Evolutionary conservation across 1,139 yeast species (phyloP), one percentile per base, ranked within the genome.

Genomic region (Suhomyces bokatorum): DNA sequence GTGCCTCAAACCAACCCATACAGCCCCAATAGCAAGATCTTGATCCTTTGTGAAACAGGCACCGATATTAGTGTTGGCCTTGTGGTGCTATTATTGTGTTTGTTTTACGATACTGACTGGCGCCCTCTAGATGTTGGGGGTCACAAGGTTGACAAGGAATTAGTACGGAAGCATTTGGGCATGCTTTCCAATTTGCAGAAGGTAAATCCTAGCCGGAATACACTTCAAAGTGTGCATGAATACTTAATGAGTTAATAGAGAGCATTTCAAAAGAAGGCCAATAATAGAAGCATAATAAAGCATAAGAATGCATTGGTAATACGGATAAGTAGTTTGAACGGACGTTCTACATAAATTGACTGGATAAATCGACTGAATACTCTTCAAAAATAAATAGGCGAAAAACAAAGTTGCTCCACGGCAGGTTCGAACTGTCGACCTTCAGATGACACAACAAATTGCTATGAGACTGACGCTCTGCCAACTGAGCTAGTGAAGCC

Each of bases 171-270:
- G 51, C 83, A 85, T 46, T 63, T 87, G 37, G 78, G 82, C 2
- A 62, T 63, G 43, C 56, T 88, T 6, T 70, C 75, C 20, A 64
- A 70, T 4, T 54, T 65, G 3, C 63, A 73, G 17, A 77, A 74
- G 37, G 79, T 79, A 8, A 87, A 87, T 49, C 96, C 96, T 0
- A 83, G 91, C 48, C 68, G 97, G 43, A 81, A 87, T 24, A 85
- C 95, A 0, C 65, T 88, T 34, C 93, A 86, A 53, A 77, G 85
- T 45, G 75, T 83, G 4, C 83, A 83, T 52, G 63, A 77, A 11
- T 75, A 57, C 50, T 51, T 79, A 39, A 63, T 66, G 44, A 42
- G 44, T 28, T 27, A 28, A 28, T 32, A 10, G 32, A 29, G 32
- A 30, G n/a, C 30, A 28, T 12, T 16, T 10, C 26, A 16, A 20